phyloP scores from a whole-genome alignment of 2,329 filamentous ascomycete species.

The Calonectria crousiana region DNA sequence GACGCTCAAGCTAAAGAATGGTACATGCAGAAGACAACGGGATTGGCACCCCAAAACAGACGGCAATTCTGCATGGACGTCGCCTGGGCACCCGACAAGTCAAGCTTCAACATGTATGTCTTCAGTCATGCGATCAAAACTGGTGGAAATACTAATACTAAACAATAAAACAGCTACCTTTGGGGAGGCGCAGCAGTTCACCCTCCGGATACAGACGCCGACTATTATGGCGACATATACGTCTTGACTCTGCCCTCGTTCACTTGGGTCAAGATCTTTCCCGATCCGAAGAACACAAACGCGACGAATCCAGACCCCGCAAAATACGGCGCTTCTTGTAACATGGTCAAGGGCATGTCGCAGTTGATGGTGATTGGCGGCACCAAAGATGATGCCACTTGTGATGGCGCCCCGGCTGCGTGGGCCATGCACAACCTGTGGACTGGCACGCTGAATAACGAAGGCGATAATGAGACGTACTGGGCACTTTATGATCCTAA shows the following conservation, averaged over 20 bases:
- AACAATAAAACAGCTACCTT: slow-evolving; percentile 54
- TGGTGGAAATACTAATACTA: background rate
- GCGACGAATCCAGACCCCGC: slow-evolving; percentile 37
- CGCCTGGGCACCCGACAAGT: slow-evolving; percentile 67
- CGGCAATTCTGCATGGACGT: slow-evolving; percentile 70
- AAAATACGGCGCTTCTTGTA: slow-evolving; percentile 66
- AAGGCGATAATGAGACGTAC: slow-evolving; percentile 48
- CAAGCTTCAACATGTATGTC: slow-evolving; percentile 71
- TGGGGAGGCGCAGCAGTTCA: slow-evolving; percentile 66
- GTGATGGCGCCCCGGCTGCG: no score
- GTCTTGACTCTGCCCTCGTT: slow-evolving; percentile 63
- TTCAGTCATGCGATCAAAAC: background rate
- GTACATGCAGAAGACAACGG: slow-evolving; percentile 54
- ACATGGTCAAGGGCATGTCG: slow-evolving; percentile 50
- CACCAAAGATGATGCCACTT: no score
- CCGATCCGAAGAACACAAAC: slow-evolving; percentile 46
- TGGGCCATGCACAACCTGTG: no score
- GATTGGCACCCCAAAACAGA: slow-evolving; percentile 61
- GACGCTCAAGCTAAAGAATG: slow-evolving; percentile 55
- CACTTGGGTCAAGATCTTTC: slow-evolving; percentile 67
- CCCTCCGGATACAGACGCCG: slow-evolving; percentile 37
- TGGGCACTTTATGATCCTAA: slow-evolving; percentile 63
- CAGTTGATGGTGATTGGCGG: no score
- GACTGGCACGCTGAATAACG: slow-evolving; percentile 43
- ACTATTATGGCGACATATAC: slow-evolving; percentile 65